Evolutionary conservation across 2,329 filamentous ascomycete species (phyloP).

Genomic region (Cytospora leucostoma): DNA sequence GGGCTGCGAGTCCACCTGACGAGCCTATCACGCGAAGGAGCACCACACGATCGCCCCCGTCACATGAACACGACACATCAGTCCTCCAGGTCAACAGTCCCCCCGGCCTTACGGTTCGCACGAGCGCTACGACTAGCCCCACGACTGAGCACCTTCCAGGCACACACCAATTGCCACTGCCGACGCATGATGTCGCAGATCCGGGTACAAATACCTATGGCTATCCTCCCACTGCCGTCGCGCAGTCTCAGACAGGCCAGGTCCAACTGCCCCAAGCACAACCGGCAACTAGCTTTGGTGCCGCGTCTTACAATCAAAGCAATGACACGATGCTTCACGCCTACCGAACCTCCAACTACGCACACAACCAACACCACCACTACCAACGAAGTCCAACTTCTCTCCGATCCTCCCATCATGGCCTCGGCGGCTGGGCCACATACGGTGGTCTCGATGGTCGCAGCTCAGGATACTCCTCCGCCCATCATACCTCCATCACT

Average conservation of each 20-base stretch:
- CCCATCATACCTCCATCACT: constrained; percentile 46
- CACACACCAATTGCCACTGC: constrained; percentile 29
- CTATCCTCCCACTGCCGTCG: constrained; percentile 54
- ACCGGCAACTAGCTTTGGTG: constrained; percentile 29
- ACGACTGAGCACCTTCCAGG: constrained; percentile 32
- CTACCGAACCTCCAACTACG: constrained; percentile 55
- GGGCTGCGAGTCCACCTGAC: constrained; percentile 42
- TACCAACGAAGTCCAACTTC: constrained; percentile 28
- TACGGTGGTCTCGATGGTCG: constrained; percentile 42
- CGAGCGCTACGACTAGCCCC: constrained; percentile 37
- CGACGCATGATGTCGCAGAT: constrained; percentile 35
- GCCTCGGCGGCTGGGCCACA: constrained; percentile 35
- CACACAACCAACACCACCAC: constrained; percentile 30
- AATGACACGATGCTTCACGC: constrained; percentile 57
- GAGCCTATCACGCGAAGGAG: constrained; percentile 30
- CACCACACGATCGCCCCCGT: constrained; percentile 25
- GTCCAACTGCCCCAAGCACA: constrained; percentile 33
- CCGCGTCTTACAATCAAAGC: constrained; percentile 41
- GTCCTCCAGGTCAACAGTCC: constrained; percentile 40
- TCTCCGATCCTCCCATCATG: constrained; percentile 34
- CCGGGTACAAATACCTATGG: constrained; percentile 57
- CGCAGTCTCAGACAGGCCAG: constrained; percentile 38
- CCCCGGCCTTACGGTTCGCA: constrained; percentile 38
- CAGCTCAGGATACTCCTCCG: constrained; percentile 46
- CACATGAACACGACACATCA: constrained; percentile 28